Base-by-base conservation (phyloP, 2,329 filamentous ascomycete genomes). In the Apiospora rasikravindrae region DNA sequence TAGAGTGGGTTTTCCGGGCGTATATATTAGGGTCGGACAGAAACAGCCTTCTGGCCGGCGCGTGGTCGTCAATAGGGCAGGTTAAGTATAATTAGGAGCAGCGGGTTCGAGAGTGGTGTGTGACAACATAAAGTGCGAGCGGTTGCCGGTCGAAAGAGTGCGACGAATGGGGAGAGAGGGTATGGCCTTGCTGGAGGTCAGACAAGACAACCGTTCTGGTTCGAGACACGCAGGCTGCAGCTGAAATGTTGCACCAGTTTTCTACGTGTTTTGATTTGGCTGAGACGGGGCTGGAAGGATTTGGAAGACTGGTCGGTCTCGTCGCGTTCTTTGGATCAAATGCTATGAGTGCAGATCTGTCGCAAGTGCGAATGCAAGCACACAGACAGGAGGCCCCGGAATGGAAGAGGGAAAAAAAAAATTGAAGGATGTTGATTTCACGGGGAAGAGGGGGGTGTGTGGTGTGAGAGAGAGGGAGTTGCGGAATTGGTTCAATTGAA, bases 221-320 rank as follows among this genome's bases (percentile, higher is more conserved):
- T 68, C 53, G 40, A 68, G 66, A 68, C 66, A 68, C 66, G 66
- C 66, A 68, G 66, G 40, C 42, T 68, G 66, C 66, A 68, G 44
- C 44, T 47, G 66, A 45, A 68, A 68, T 68, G 66, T 68, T 68
- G 66, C 42, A 68, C 66, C n/a, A 47, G 40, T 45, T 45, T 47
- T 47, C 66, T 68, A 29, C 40, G 40, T 68, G 40, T 68, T 68
- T 68, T 68, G 66, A 45, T 47, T 44, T 45, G 40, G 42, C n/a
- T 44, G 40, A 67, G 33, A 67, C 33, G 66, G n/a, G n/a, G 29
- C 10, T 47, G 24, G 42, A 29, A 45, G 66, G 66, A 33, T 29
- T 68, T 68, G 40, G 44, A 68, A 68, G 26, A 45, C n/a, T 3
- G 66, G 40, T 47, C 57, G 33, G 33, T 40, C 33, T 40, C 33